phyloP scores from a whole-genome alignment of 1,139 yeast species.

The Pichia sp. region DNA sequence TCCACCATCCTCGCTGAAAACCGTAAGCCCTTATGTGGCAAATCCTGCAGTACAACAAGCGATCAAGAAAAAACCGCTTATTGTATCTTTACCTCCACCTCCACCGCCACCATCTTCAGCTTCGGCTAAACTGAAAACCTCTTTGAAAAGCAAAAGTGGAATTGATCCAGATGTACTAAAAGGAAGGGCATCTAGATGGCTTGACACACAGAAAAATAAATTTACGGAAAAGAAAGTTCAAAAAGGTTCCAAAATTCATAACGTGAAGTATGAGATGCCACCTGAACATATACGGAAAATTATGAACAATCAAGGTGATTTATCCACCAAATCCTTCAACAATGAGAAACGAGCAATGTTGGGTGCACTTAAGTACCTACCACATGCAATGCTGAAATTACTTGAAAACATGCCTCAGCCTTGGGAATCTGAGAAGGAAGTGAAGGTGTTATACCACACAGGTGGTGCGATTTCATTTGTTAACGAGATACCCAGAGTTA shows the following conservation, averaged over 20 bases:
- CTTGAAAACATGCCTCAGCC: constrained; percentile 98
- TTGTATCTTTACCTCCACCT: constrained; percentile 9
- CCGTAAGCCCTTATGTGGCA: not conserved
- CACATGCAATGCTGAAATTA: constrained; percentile 86
- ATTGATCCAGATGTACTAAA: constrained; percentile 22
- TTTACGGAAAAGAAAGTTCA: constrained; percentile 29
- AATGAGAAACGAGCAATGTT: constrained; percentile 82
- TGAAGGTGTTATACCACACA: constrained; percentile 78
- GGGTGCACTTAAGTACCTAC: constrained; percentile 90
- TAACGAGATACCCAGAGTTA: constrained; percentile 84
- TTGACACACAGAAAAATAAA: constrained; percentile 52
- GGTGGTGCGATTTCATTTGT: constrained; percentile 96
- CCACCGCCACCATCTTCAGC: constrained; percentile 4
- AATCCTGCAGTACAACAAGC: not conserved
- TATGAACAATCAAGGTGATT: constrained; percentile 77
- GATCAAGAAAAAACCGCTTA: not conserved
- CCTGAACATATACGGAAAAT: constrained; percentile 89
- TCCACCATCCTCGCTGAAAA: constrained; percentile 3
- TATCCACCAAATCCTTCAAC: constrained; percentile 73
- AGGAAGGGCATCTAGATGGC: constrained; percentile 54
- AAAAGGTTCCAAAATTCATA: constrained; percentile 33
- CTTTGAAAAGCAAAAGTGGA: not conserved
- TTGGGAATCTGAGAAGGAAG: constrained; percentile 87
- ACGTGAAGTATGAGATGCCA: constrained; percentile 79
- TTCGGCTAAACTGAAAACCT: not conserved